Conservation (phyloP, 306 rosid species). For the Casuarina glauca region DNA sequence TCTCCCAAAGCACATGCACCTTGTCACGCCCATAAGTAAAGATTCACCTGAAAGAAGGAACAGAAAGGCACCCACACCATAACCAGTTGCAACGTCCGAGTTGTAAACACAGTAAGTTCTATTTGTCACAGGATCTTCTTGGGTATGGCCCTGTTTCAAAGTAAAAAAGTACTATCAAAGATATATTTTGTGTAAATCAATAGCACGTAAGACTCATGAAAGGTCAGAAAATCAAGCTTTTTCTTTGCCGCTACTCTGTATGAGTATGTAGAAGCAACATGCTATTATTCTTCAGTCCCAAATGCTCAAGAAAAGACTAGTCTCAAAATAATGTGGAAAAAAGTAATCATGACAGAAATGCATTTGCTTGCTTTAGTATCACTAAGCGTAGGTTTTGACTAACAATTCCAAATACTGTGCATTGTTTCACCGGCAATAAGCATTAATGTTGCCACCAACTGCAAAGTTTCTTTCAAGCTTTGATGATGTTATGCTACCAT, state of each 20-base stretch:
- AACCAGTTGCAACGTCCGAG: slow-evolving; percentile 95
- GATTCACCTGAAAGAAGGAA: slow-evolving; percentile 88
- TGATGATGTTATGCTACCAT: slow-evolving; percentile 1
- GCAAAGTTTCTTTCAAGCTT: not conserved
- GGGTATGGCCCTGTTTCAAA: slow-evolving; percentile 58
- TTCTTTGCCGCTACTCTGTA: not conserved
- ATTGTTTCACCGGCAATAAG: not conserved
- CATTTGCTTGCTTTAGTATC: not conserved
- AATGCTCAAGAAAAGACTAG: not conserved
- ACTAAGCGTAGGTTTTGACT: not conserved
- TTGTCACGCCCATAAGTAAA: slow-evolving; percentile 81
- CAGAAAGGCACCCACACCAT: slow-evolving; percentile 81
- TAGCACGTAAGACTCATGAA: not conserved
- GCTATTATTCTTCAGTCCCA: not conserved
- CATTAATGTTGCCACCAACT: not conserved
- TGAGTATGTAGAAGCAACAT: not conserved
- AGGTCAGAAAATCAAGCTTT: not conserved
- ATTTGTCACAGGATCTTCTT: slow-evolving; percentile 39
- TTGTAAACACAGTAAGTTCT: slow-evolving; percentile 73
- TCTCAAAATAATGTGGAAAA: not conserved
- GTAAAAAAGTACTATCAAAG: not conserved
- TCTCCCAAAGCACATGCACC: slow-evolving; percentile 92
- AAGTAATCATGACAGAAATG: not conserved
- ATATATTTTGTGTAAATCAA: not conserved
- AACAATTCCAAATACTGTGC: not conserved